Evolutionary conservation across 2,329 filamentous ascomycete species (phyloP), one percentile per base, ranked within the genome.

Genomic region (Arthrobotrys musiformis): DNA sequence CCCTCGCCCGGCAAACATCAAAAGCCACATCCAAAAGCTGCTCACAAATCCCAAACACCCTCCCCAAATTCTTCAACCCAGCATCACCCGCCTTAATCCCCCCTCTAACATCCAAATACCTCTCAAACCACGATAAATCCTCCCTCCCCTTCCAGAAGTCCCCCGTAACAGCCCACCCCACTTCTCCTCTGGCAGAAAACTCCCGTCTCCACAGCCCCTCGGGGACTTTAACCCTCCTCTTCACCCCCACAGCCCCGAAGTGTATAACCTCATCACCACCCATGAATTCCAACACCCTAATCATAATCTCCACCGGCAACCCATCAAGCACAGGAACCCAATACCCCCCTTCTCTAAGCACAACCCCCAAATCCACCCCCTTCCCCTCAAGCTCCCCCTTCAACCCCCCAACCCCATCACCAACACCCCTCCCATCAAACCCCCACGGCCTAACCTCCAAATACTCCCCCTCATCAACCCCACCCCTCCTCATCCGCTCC

Each of bases 181-280:
- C 11, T 17, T 60, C 63, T 3, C 35, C 63, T 40, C 64, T 30
- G 17, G 33, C 17, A 3, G 9, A 15, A 44, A 76, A 69, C 42
- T 60, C 24, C 8, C 42, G 44, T 40, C 66, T 64, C 72, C 64
- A 76, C 9, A 66, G 5, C 11, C n/a, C n/a, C 19, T 70, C 72
- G 15, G 63, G 70, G 11, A 76, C 48, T 28, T 30, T n/a, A 9
- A 76, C 30, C 30, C 70, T 37, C 11, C 33, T 46, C 15, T 33
- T 17, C 2, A 8, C 50, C n/a, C 28, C 50, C 9, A 56, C 3
- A 19, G 4, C 37, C 9, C 54, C 54, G n/a, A 40, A 58, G 1
- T 9, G 15, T 24, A 58, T 40, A 24, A 58, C 13, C 30, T n/a
- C 54, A 8, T 58, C 54, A 13, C 54, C 54, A 1, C 54, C 54